Evolutionary conservation across 164 flowering plant species (phyloP), one percentile per base, ranked within the genome.

Genomic region (Cinnamomum chago): DNA sequence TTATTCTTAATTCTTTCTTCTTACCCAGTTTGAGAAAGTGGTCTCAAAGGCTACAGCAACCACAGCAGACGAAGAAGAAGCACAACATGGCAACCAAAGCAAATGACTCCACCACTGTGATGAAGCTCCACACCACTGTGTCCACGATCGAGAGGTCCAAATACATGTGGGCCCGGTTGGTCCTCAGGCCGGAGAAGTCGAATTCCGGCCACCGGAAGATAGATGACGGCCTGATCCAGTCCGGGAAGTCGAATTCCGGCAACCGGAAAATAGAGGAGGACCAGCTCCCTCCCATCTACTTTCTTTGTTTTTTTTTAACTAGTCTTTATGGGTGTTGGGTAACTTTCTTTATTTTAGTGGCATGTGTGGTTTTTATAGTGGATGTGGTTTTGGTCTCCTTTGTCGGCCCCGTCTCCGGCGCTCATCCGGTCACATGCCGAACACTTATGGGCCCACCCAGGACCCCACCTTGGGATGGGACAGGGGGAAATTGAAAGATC

Each of bases 31-130:
- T 40, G 47, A 40, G 47, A 40, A 40, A 40, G 11, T 1, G 47
- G 47, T 6, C 47, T 67, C 69, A 67, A 30, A 67, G 69, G 69
- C 69, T 67, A 35, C 91, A 89, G 79, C 97, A 92, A 1, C 97
- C 94, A 65, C 93, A 92, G 80, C 82, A 89, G 30, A 88, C 22
- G 76, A 87, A 92, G 84, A 89, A 92, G 81, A 67, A 88, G 72
- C 92, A 92, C 12, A 92, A 84, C 92, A 89, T 85, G 10, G 90
- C 40, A 50, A 75, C 82, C 50, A 91, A 47, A 67, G 85, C 91
- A 5, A 92, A 17, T 1, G 93, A 88, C 82, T 92, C 97, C 24
- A 86, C n/a, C 18, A 73, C 81, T 5, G 83, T 78, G 1, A 87
- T 78, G 2, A 87, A 2, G 22, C 80, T 71, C 94, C 94, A 92